phyloP scores from a whole-genome alignment of 106 monocot genomes.

The Platanthera guangdongensis region DNA sequence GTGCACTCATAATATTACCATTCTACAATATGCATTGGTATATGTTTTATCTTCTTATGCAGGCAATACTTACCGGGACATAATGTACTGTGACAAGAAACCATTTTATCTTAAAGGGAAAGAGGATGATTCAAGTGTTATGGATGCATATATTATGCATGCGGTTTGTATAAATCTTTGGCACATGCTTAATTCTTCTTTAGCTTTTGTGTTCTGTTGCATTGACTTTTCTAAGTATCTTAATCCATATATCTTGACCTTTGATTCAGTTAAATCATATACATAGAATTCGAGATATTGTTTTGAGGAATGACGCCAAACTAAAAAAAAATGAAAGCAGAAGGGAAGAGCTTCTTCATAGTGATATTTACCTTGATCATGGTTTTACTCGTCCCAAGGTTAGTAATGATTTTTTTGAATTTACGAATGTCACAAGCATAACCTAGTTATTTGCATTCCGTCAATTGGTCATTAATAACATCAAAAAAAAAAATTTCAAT shows the following conservation, averaged over 20 bases:
- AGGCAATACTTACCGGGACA: conserved; percentile 84
- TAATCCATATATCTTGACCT: conserved; percentile 2
- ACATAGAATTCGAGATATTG: conserved; percentile 55
- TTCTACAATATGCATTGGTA: neutral
- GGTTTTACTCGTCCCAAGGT: conserved; percentile 99
- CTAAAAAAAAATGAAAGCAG: conserved; percentile 38
- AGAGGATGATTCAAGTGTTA: conserved; percentile 64
- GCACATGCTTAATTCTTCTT: neutral
- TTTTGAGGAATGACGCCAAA: conserved; percentile 72
- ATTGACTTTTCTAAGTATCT: neutral
- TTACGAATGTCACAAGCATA: neutral
- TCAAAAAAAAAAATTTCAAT: no score
- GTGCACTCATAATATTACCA: neutral
- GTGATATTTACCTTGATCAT: conserved; percentile 66
- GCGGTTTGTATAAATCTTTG: conserved; percentile 37
- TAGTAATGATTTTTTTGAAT: neutral
- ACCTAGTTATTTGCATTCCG: neutral
- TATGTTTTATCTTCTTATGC: conserved; percentile 15
- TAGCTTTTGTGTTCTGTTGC: neutral
- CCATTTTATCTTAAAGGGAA: conserved; percentile 83
- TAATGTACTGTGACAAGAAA: conserved; percentile 84
- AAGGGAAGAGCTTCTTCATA: conserved; percentile 42
- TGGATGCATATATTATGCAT: conserved; percentile 97
- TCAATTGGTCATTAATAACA: neutral
- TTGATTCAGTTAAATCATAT: conserved; percentile 81